Evolutionary conservation across 2,329 filamentous ascomycete genomes (phyloP), one percentile per base, ranked within the genome.

Genomic region (Penicillium freii): DNA sequence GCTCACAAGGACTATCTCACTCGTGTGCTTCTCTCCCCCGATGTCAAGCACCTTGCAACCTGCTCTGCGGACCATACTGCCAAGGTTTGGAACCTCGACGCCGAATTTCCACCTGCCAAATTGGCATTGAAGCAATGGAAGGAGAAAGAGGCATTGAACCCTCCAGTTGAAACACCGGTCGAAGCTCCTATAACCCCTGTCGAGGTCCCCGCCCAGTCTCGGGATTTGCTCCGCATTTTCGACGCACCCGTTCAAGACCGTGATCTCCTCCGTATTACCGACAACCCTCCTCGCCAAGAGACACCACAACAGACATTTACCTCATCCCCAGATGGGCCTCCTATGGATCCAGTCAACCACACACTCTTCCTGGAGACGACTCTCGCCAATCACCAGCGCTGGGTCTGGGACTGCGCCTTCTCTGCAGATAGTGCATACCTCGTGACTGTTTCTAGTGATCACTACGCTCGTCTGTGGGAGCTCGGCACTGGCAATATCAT

Each of bases 341-440:
- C 74, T 42, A 75, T 77, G 64, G 69, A 77, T 62, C 69, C 75
- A 48, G 64, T 73, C 71, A 69, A 76, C 71, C 9, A 84, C 81
- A 73, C 87, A 81, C 42, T 94, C 66, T 89, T 88, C 10, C 84
- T 96, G 21, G 90, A 96, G 75, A 92, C 91, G 3, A 95, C 91
- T 1, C 84, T 97, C 1, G 89, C 89, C 23, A 91, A 90, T 54
- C 92, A 97, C 76, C 92, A 97, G 77, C 87, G 92, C 53, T 97
- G 92, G 92, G 92, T 97, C 1, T 97, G 92, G 92, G 92, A 97
- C 74, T 97, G 92, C 69, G 92, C 92, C 0, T 97, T 97, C 76
- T 93, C 89, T 60, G 92, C 92, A 27, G 92, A 97, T 73, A 92
- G 88, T 34, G 92, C 92, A 0, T 97, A 97, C 70, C 81, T 97